These are phyloP conservation scores for Heliamphora pulchella DNA, from an alignment of 179 eudicot genomes.

Conservation along the genomic window DNA sequence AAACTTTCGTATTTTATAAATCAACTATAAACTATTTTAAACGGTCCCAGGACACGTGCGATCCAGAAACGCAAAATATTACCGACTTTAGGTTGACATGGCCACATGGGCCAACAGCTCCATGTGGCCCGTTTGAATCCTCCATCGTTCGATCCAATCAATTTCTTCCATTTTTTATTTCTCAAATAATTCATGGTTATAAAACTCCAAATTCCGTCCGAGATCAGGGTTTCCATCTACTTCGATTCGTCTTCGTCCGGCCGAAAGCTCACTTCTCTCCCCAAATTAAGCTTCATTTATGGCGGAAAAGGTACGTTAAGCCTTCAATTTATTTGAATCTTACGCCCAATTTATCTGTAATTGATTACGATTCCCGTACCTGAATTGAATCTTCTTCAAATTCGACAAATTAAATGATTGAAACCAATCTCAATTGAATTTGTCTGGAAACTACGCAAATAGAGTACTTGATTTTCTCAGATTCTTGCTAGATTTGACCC, in stretches of 20 bases:
- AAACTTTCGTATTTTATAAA: too few relatives aligned
- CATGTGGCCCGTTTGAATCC: neutral
- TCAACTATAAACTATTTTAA: too few relatives aligned
- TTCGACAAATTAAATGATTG: neutral
- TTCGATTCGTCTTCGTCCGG: conserved; percentile 7
- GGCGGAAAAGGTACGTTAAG: conserved; percentile 24
- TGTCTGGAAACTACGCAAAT: neutral
- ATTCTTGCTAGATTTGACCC: conserved; percentile 13
- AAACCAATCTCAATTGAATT: conserved; percentile 1
- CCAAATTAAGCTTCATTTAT: conserved; percentile 12
- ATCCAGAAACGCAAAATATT: neutral
- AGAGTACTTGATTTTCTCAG: neutral
- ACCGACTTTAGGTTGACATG: neutral
- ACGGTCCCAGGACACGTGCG: too few relatives aligned
- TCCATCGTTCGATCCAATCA: neutral
- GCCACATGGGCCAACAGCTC: neutral
- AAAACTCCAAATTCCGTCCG: conserved; percentile 14
- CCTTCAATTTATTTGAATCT: neutral
- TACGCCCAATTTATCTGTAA: neutral
- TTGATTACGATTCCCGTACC: neutral
- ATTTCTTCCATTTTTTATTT: neutral
- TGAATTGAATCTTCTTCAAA: neutral
- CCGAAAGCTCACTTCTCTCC: neutral
- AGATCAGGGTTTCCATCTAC: conserved; percentile 20
- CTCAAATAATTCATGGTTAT: conserved; percentile 12